Conservation (phyloP, 768 basidiomycete genomes). For the Suillus tomentosus region DNA sequence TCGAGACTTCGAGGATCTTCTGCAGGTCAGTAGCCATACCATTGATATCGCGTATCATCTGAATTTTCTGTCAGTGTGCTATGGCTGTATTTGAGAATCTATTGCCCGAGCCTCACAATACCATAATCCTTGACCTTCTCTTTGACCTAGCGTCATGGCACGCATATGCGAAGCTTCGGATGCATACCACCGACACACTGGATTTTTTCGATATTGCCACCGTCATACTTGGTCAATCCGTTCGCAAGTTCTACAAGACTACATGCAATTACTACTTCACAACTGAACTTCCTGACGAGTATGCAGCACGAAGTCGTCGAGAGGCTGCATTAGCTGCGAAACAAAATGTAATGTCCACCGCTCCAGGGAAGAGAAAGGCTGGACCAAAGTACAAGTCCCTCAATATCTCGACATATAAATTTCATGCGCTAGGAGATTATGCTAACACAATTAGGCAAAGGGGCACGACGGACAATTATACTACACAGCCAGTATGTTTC, state of each 20-base stretch:
- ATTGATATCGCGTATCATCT: background rate
- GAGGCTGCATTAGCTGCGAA: slow-evolving; percentile 7
- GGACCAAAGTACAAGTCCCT: slow-evolving; percentile 12
- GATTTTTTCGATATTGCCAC: slow-evolving; percentile 23
- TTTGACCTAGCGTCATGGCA: slow-evolving; percentile 38
- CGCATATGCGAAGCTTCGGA: slow-evolving; percentile 35
- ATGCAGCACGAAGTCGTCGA: slow-evolving; percentile 25
- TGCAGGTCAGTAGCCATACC: slow-evolving; percentile 27
- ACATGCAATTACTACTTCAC: slow-evolving; percentile 31
- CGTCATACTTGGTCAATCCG: slow-evolving; percentile 21
- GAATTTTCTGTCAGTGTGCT: slow-evolving; percentile 27
- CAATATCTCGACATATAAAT: slow-evolving; percentile 18
- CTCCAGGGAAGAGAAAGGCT: background rate
- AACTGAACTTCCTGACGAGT: slow-evolving; percentile 32
- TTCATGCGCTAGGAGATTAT: slow-evolving; percentile 18
- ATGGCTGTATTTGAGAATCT: slow-evolving; percentile 43
- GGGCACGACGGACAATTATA: slow-evolving; percentile 39
- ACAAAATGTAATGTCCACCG: background rate
- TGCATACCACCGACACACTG: slow-evolving; percentile 31
- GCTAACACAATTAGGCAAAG: slow-evolving; percentile 13
- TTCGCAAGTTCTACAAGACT: slow-evolving; percentile 26
- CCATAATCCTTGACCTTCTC: slow-evolving; percentile 24
- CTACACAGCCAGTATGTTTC: slow-evolving; percentile 32
- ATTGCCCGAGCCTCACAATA: slow-evolving; percentile 28
- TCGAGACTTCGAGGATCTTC: slow-evolving; percentile 39